A percentile compares a stretch with the other conserved stretches of the same genome.
Evolutionary conservation across 2,329 filamentous ascomycete genomes (phyloP).

Genomic region (Exophiala xenobiotica): DNA sequence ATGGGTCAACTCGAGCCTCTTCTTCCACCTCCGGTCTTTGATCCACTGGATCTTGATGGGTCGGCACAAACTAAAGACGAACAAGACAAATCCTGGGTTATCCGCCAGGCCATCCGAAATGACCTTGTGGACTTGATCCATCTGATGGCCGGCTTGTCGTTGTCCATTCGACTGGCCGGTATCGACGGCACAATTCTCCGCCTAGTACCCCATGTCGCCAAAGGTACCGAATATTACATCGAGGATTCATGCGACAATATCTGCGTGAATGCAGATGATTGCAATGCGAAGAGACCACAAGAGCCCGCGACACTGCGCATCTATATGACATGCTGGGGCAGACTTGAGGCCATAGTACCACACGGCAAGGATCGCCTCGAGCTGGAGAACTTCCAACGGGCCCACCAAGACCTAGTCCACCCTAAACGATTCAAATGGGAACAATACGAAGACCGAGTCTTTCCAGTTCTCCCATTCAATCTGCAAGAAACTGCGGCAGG

Average conservation of each 20-base stretch:
- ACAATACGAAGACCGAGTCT: slow-evolving; percentile 10
- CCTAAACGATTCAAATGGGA: slow-evolving; percentile 2
- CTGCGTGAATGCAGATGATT: slow-evolving; percentile 16
- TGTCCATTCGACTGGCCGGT: slow-evolving; percentile 22
- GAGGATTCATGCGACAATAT: slow-evolving; percentile 6
- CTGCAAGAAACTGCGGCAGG: slow-evolving; percentile 12
- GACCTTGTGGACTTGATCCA: slow-evolving; percentile 17
- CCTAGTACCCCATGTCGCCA: slow-evolving; percentile 17
- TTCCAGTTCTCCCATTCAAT: slow-evolving; percentile 14
- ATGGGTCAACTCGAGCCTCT: slow-evolving; percentile 13
- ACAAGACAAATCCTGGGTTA: not conserved
- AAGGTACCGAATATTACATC: slow-evolving; percentile 12
- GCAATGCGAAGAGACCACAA: not conserved
- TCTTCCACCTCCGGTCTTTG: slow-evolving; percentile 11
- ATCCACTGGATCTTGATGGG: slow-evolving; percentile 1
- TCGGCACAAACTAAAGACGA: not conserved
- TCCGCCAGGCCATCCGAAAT: slow-evolving; percentile 4
- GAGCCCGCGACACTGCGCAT: slow-evolving; percentile 9
- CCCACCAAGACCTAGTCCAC: not conserved
- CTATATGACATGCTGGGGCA: slow-evolving; percentile 28
- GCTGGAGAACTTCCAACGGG: not conserved
- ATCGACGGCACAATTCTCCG: slow-evolving; percentile 19
- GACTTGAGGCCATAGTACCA: slow-evolving; percentile 25
- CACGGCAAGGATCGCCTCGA: slow-evolving; percentile 9
- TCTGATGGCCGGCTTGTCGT: slow-evolving; percentile 13